A percentile compares a stretch with the other conserved stretches of the same genome.
phyloP scores from a whole-genome alignment of 2,329 filamentous ascomycete genomes.

The Penicillium verrucosum region DNA sequence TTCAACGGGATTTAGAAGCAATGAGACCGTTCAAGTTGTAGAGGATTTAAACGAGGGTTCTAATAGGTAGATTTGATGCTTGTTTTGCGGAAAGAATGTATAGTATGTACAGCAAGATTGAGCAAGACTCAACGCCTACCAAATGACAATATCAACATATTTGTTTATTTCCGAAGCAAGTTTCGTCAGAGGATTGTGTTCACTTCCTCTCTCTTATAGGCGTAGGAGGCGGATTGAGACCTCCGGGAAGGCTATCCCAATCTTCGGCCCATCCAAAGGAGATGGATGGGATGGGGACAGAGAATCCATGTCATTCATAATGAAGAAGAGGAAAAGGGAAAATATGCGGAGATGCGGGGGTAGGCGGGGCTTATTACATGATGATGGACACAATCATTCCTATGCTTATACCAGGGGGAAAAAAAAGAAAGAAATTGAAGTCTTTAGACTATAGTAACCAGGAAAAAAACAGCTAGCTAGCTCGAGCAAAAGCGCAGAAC shows the following conservation, averaged over 20 bases:
- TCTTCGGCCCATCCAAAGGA: no score
- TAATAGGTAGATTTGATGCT: no score
- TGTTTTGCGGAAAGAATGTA: no score
- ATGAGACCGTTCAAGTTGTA: not conserved
- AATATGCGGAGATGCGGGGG: not conserved
- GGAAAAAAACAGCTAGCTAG: slow-evolving; percentile 9
- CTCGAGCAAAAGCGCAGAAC: not conserved
- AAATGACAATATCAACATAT: no score
- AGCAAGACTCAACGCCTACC: no score
- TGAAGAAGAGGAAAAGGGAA: not conserved
- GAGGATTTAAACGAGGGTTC: not conserved
- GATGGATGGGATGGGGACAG: no score
- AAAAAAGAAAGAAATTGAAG: not conserved
- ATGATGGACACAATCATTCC: not conserved
- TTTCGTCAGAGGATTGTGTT: no score
- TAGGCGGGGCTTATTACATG: not conserved
- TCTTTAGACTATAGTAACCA: slow-evolving; percentile 9
- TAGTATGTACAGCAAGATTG: no score
- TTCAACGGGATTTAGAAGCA: not conserved
- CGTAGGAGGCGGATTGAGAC: no score
- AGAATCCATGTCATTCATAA: not conserved
- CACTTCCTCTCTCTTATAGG: no score
- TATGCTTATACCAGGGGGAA: not conserved
- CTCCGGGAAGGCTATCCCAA: no score
- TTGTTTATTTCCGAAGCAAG: no score